Conservation (phyloP, 2,329 filamentous ascomycete genomes). For the Penicillium polonicum region DNA sequence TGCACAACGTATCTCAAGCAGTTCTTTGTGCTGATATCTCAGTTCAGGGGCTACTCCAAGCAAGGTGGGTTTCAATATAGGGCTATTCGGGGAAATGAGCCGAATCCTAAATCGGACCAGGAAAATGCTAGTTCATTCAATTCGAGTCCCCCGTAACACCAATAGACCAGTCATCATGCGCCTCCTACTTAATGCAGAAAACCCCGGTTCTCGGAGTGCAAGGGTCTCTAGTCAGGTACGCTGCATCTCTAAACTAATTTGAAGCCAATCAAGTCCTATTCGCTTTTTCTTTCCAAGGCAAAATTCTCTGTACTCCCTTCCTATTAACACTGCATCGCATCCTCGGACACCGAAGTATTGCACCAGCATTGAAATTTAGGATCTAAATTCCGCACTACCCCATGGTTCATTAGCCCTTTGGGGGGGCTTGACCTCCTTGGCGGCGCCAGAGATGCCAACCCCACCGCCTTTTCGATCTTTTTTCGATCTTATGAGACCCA, state of each 20-base stretch:
- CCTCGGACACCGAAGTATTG: background rate
- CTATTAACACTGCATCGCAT: background rate
- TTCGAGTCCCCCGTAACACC: background rate
- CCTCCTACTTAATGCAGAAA: background rate
- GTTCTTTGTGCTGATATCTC: background rate
- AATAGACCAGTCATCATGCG: background rate
- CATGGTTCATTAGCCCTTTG: background rate
- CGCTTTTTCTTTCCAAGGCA: background rate
- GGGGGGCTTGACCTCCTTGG: background rate
- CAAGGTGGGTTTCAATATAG: background rate
- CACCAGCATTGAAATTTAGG: background rate
- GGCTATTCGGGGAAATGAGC: background rate
- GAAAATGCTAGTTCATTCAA: background rate
- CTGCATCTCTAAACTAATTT: background rate
- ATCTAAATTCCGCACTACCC: background rate
- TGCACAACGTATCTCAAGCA: background rate
- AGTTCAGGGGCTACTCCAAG: slow-evolving; percentile 1
- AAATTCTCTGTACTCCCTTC: background rate
- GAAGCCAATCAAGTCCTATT: background rate
- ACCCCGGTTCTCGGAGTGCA: background rate
- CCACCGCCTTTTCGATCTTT: slow-evolving; percentile 1
- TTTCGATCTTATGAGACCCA: slow-evolving; percentile 2
- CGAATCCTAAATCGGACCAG: background rate
- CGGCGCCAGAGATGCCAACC: background rate
- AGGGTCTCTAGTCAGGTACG: background rate